These are phyloP conservation scores for Ehretia macrophylla DNA, from an alignment of 257 asterid genomes.

Conservation along the genomic window DNA sequence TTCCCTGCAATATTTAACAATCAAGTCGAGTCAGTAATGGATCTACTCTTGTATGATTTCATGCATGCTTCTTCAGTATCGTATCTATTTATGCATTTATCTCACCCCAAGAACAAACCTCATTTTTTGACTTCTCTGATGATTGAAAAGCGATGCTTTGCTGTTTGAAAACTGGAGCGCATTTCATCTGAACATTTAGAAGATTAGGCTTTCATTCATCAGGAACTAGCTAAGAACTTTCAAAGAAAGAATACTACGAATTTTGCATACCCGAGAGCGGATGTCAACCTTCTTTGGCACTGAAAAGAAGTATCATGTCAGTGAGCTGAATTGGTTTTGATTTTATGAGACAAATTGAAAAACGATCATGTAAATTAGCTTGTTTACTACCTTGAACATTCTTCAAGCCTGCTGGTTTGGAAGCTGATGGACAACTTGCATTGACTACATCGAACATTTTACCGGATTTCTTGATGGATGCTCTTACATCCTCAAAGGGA, in stretches of 20 bases:
- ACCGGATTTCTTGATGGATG: background rate
- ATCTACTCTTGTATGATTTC: background rate
- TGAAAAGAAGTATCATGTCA: constrained; percentile 19
- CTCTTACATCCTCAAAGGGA: too few species aligned
- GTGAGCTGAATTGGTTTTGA: too few species aligned
- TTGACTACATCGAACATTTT: background rate
- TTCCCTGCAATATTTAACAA: constrained; percentile 15
- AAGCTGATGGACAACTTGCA: background rate
- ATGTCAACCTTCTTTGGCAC: constrained; percentile 20
- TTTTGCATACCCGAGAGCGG: constrained; percentile 23
- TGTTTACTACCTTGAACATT: constrained; percentile 1
- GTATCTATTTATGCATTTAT: background rate
- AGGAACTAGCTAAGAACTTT: background rate
- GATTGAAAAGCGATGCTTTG: constrained; percentile 17
- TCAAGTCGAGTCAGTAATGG: background rate
- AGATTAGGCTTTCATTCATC: background rate
- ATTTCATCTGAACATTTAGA: constrained; percentile 18
- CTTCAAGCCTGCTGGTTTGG: background rate
- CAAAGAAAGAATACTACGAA: background rate
- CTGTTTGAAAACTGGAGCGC: constrained; percentile 10
- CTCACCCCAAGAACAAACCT: too few species aligned
- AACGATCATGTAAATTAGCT: too few species aligned
- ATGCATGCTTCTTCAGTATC: background rate
- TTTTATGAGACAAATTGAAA: too few species aligned
- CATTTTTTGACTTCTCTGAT: constrained; percentile 19